A percentile compares a stretch with the other conserved stretches of the same genome.
These are phyloP conservation scores for Areca catechu DNA, from an alignment of 176 grass and related monocot genomes.

Conservation along the genomic window DNA sequence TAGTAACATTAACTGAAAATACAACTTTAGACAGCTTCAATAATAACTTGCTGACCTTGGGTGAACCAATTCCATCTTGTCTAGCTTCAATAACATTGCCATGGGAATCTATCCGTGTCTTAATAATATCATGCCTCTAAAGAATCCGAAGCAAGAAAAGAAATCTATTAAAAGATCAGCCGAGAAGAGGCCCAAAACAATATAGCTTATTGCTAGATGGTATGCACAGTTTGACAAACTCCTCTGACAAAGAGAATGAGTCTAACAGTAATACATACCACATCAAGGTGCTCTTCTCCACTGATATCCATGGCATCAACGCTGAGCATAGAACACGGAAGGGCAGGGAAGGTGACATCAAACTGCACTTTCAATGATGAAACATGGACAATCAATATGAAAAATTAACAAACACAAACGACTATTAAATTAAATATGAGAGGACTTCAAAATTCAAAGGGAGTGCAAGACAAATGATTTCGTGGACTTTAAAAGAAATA, in stretches of 20 bases:
- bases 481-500: too few relatives aligned
- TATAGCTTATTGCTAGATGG: constrained; percentile 1
- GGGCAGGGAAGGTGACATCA: constrained; percentile 90
- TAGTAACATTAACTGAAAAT: too few relatives aligned
- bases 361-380: constrained; percentile 57
- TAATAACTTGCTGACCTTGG: constrained; percentile 51
- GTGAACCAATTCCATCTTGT: constrained; percentile 83
- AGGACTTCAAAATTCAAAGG: too few relatives aligned
- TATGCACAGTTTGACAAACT: not conserved
- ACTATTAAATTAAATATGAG: too few relatives aligned
- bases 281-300: constrained; percentile 91
- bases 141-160: constrained; percentile 21
- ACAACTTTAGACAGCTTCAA: not conserved
- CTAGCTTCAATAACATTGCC: constrained; percentile 72
- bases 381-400: not conserved
- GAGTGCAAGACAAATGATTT: too few relatives aligned
- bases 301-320: constrained; percentile 96
- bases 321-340: constrained; percentile 89
- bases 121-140: constrained; percentile 92
- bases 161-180: constrained; percentile 1
- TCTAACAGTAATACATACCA: constrained; percentile 39
- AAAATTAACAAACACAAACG: too few relatives aligned
- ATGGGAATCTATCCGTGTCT: constrained; percentile 75
- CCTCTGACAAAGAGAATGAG: not conserved
- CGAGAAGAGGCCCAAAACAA: not conserved